These are phyloP conservation scores for Xylaria curta DNA, from an alignment of 495 filamentous ascomycete species.

Conservation along the genomic window DNA sequence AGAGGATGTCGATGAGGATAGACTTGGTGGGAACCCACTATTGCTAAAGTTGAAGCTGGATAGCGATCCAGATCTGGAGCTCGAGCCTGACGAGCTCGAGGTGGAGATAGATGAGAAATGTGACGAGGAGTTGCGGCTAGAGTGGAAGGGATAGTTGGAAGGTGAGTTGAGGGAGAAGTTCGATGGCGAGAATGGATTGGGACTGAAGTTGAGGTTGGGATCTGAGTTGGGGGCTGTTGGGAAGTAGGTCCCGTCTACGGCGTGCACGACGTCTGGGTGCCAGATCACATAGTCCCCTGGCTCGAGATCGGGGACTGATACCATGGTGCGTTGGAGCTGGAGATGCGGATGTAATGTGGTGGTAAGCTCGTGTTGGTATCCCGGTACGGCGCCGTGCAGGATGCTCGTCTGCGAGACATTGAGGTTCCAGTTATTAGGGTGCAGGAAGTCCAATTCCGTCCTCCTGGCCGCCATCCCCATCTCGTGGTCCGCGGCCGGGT, in stretches of 20 bases:
- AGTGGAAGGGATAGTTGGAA: not conserved
- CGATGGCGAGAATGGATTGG: not conserved
- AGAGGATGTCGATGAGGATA: not conserved
- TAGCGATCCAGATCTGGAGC: not conserved
- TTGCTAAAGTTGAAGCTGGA: not conserved
- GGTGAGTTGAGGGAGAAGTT: not conserved
- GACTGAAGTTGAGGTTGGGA: slow-evolving; percentile 46
- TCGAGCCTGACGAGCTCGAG: not conserved
- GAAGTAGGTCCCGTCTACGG: slow-evolving; percentile 59
- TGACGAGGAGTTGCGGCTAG: not conserved
- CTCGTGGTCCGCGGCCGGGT: slow-evolving; percentile 20
- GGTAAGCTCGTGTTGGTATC: slow-evolving; percentile 75
- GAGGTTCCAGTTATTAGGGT: slow-evolving; percentile 43
- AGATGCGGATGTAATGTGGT: slow-evolving; percentile 77
- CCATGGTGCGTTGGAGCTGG: slow-evolving; percentile 70
- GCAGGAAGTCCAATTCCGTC: slow-evolving; percentile 33
- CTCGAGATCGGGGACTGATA: slow-evolving; percentile 71
- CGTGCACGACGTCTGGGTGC: slow-evolving; percentile 72
- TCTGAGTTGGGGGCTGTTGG: slow-evolving; percentile 53
- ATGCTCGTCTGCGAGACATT: slow-evolving; percentile 52
- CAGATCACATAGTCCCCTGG: slow-evolving; percentile 90
- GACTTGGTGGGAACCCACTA: not conserved
- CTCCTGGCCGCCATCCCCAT: slow-evolving; percentile 8
- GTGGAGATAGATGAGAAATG: not conserved
- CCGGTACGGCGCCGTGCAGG: slow-evolving; percentile 80